These are phyloP conservation scores for Platismatia glauca DNA, from an alignment of 495 filamentous ascomycete genomes.

Conservation along the genomic window DNA sequence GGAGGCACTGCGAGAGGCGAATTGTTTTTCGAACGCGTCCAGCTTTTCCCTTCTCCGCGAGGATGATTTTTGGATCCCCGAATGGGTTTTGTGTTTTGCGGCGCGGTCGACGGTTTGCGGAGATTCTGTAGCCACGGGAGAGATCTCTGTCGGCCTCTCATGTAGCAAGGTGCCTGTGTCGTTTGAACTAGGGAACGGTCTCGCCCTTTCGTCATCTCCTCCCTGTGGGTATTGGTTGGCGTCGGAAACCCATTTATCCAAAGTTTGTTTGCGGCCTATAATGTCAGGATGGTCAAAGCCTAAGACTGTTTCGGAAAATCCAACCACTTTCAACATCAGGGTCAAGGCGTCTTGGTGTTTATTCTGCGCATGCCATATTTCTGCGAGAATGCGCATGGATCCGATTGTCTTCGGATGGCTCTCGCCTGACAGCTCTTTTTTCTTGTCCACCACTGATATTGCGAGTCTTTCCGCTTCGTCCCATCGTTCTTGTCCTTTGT, in stretches of 20 bases:
- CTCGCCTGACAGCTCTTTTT: background rate
- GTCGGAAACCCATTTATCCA: background rate
- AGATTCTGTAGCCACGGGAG: background rate
- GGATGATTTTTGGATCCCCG: background rate
- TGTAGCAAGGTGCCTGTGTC: background rate
- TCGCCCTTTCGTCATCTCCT: background rate
- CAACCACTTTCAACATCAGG: background rate
- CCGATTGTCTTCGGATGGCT: background rate
- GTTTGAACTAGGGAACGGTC: background rate
- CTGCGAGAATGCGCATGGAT: background rate
- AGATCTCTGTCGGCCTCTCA: background rate
- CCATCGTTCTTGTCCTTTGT: constrained; percentile 8
- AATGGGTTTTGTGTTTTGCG: background rate
- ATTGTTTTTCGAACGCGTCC: background rate
- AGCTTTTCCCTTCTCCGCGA: background rate
- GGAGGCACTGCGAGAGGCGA: background rate
- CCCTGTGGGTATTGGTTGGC: background rate
- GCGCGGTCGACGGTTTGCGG: background rate
- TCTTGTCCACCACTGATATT: background rate
- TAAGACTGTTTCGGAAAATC: background rate
- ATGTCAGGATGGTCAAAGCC: background rate
- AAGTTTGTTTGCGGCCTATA: background rate
- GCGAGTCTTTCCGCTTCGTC: constrained; percentile 1
- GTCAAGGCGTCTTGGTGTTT: background rate
- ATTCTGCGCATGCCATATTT: background rate